Evolutionary conservation across 2,329 filamentous ascomycete species (phyloP).

Genomic region (Zasmidium angulare): DNA sequence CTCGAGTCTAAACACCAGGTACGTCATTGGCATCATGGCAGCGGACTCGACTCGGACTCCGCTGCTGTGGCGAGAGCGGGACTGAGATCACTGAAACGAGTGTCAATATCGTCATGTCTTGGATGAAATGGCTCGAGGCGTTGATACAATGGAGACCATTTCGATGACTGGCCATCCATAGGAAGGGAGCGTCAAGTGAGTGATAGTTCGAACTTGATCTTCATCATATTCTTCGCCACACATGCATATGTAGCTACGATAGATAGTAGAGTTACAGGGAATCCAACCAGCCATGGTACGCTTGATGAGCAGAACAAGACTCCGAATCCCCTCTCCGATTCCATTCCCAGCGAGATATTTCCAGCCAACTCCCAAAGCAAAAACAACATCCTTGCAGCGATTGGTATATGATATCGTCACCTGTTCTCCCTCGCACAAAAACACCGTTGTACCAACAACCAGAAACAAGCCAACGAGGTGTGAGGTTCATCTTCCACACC

Average conservation of each 20-base stretch:
- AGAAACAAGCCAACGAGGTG: neutral
- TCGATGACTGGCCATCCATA: too few species aligned
- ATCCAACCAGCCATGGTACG: constrained; percentile 1
- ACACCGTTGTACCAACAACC: constrained; percentile 6
- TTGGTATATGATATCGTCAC: constrained; percentile 9
- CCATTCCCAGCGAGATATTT: too few species aligned
- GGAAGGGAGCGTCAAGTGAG: neutral
- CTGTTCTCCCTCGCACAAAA: neutral
- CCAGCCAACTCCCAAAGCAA: constrained; percentile 5
- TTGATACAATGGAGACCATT: too few species aligned
- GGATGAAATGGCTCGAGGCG: too few species aligned
- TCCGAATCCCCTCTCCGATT: neutral
- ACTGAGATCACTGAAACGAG: neutral
- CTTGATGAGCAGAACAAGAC: constrained; percentile 7
- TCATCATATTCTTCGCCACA: neutral
- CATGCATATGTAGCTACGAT: neutral
- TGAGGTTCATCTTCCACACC: neutral
- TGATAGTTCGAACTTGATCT: neutral
- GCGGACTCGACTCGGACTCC: too few species aligned
- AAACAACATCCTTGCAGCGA: constrained; percentile 5
- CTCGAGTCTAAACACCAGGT: neutral
- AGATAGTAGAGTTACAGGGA: constrained; percentile 9
- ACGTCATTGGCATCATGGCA: too few species aligned
- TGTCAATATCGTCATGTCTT: neutral
- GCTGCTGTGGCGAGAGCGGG: too few species aligned